Evolutionary conservation across 768 basidiomycete genomes (phyloP), one percentile per base, ranked within the genome.

Genomic region (Daedalea quercina): DNA sequence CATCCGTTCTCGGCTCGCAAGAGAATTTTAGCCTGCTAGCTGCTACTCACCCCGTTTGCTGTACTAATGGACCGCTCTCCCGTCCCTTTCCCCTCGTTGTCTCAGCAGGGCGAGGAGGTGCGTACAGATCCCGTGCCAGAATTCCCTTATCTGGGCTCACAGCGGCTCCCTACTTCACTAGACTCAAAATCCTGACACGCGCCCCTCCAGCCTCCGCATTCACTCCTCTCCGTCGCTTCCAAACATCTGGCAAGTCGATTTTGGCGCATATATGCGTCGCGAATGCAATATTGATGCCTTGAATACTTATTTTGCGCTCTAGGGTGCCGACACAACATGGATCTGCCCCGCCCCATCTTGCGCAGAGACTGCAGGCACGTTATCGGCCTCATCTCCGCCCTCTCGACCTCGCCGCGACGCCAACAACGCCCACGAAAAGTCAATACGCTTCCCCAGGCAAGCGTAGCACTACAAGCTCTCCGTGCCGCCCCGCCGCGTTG

Each of bases 211-310:
- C 37, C 37, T 54, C 13, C 66, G 66, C 45, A 51, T 67, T 41
- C 66, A 68, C 48, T 65, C 65, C 22, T 63, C 84, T 4, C 84
- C 84, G 9, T 87, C 85, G 12, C 73, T 86, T 59, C 85, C 85
- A 9, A 85, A 86, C 63, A 73, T 87, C 57, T 79, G 82, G 84
- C 84, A 45, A 53, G 73, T 64, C 53, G 54, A 33, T n/a, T 59
- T 54, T 26, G 51, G 52, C 46, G 28, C 50, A 52, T 46, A 17
- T 20, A 43, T 51, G 23, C 19, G 40, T 40, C 17, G 3, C 25
- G 9, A 12, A 12, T 26, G 20, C 13, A 13, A 11, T 42, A 42
- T 17, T 23, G 44, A 3, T 8, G 25, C 19, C 46, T n/a, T 8
- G 31, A 31, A 13, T 13, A n/a, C 28, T 9, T 17, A 28, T 6